Evolutionary conservation across 1,139 yeast species (phyloP), one percentile per base, ranked within the genome.

Genomic region (Diutina pseudorugosa): DNA sequence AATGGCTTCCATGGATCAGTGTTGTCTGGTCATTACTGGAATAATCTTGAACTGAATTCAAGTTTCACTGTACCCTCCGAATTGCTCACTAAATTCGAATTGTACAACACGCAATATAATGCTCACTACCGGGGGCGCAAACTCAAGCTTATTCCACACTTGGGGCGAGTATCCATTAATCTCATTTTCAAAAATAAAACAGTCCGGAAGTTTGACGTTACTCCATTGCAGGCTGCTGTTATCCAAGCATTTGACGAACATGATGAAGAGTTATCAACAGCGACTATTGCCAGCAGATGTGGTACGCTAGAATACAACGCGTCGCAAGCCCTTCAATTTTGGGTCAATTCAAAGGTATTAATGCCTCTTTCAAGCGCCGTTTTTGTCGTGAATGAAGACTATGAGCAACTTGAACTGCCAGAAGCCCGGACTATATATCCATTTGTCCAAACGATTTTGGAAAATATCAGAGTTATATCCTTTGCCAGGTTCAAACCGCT

Each of bases 141-240:
- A 47, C 66, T 93, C 53, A 72, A 73, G 51, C 69, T 85, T 59
- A 64, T 84, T 25, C 83, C 85, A 6, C 72, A 75, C 43, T 66
- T 81, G 55, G 96, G 96, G 0, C 62, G 69, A 0, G 91, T 87
- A 0, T 75, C 74, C 14, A 58, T 93, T 1, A 79, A 77, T 5
- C 65, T 93, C 9, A 79, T 73, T 36, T 67, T 85, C 43, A 72
- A 70, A 4, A 80, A 77, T 25, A 36, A 36, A 4, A 23, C 51
- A 1, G 7, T 48, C 12, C 54, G 51, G 9, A 65, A 58, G 16
- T 75, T 77, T 56, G 69, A 70, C 4, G 95, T 86, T 0, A 65
- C 84, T 0, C 84, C 95, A 0, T 85, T 80, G 36, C 82, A 83
- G 57, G 95, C 95, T 1, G 71, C 85, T 0, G 77, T 85, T 2